Evolutionary conservation across 768 basidiomycete genomes (phyloP).

Genomic region (Lactarius psammicola): DNA sequence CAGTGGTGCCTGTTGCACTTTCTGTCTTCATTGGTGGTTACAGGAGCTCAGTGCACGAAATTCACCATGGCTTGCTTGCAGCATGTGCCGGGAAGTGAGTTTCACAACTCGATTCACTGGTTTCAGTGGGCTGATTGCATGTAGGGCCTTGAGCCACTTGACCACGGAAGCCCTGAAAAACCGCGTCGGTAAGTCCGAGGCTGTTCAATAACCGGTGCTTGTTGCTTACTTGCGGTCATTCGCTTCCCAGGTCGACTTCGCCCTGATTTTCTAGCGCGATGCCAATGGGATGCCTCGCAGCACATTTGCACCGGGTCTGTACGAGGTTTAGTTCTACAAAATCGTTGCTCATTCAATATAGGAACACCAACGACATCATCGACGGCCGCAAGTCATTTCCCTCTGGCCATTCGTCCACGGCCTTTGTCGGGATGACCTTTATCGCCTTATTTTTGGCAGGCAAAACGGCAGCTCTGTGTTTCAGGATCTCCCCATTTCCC

Average conservation of each 20-base stretch:
- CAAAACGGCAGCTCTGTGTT: slow-evolving; percentile 61
- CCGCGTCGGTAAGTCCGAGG: slow-evolving; percentile 47
- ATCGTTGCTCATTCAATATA: slow-evolving; percentile 23
- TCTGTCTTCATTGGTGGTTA: slow-evolving; percentile 40
- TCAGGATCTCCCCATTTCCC: slow-evolving; percentile 39
- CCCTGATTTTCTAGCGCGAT: slow-evolving; percentile 66
- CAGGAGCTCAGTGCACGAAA: slow-evolving; percentile 47
- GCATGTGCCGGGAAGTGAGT: slow-evolving; percentile 42
- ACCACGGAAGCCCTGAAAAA: slow-evolving; percentile 56
- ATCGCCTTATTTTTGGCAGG: slow-evolving; percentile 61
- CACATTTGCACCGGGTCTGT: slow-evolving; percentile 56
- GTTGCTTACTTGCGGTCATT: not conserved
- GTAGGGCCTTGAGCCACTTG: slow-evolving; percentile 47
- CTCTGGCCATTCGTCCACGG: slow-evolving; percentile 67
- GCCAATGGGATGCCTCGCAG: slow-evolving; percentile 53
- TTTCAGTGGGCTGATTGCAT: slow-evolving; percentile 7
- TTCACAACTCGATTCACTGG: slow-evolving; percentile 18
- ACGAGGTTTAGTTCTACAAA: not conserved
- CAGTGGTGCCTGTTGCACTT: slow-evolving; percentile 46
- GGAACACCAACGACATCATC: slow-evolving; percentile 39
- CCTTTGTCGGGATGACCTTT: slow-evolving; percentile 64
- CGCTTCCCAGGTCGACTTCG: slow-evolving; percentile 45
- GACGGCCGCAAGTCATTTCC: slow-evolving; percentile 64
- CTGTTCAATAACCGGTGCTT: not conserved
- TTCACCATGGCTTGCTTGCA: slow-evolving; percentile 60